Evolutionary conservation across 441 rosid species (phyloP), one percentile per base, ranked within the genome.

Genomic region (Gossypium gossypioides): DNA sequence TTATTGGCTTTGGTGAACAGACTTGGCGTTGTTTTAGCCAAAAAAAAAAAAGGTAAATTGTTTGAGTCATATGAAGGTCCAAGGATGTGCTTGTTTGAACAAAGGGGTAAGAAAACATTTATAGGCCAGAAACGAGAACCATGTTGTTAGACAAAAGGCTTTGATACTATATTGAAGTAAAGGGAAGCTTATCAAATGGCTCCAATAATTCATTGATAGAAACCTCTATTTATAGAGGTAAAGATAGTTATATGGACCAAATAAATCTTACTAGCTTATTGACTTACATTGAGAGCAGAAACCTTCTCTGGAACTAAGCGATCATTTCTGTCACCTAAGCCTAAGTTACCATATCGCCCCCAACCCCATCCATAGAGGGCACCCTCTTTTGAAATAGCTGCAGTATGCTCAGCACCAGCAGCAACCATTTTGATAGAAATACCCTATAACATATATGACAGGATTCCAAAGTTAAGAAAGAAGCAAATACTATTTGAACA

Each of bases 371-470:
- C 99, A 82, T 91, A 92, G 22, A 95, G 93, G 42, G 85, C 91
- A 80, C 99, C 99, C 76, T 86, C 88, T 85, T 91, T 96, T 66
- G 99, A 81, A 71, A 92, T 86, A 67, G 99, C 99, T 62, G 91
- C 97, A 71, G 96, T 89, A 86, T 95, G 99, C 78, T 95, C 99
- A 61, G 97, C 99, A 78, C 99, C 99, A 78, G 97, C 97, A 69
- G 99, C 96, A 40, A 95, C 97, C 96, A 89, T 83, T 88, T 88
- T 95, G 79, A 91, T 81, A 8, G 88, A 80, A 48, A 87, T 78
- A 32, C 92, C 96, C 98, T 95, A 79, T 83, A 87, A 63, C 44
- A 73, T 55, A 79, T 72, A 71, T 40, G 29, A 46, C 27, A 37
- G 68, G 68, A 63, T 40, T 40, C 50, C 25, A 8, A 37, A 62